Conservation (phyloP, 2,329 filamentous ascomycete species). For the Zymoseptoria tritici region DNA sequence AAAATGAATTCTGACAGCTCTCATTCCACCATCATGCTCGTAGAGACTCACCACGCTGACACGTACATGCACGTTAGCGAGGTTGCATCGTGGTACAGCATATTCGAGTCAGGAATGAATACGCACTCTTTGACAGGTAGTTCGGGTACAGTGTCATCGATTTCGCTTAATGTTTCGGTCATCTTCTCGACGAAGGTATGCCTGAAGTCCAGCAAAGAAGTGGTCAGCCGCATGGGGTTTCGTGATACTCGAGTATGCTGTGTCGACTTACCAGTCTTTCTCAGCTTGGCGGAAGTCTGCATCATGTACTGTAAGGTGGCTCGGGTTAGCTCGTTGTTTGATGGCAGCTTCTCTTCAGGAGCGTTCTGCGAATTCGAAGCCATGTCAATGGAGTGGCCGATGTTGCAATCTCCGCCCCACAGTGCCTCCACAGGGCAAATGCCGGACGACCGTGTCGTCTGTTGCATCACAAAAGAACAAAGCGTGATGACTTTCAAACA, state of each 20-base stretch:
- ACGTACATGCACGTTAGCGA: not conserved
- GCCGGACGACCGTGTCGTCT: not conserved
- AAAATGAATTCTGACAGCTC: not conserved
- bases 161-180: constrained; percentile 60
- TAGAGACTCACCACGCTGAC: not conserved
- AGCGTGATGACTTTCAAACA: not conserved
- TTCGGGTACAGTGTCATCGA: constrained; percentile 78
- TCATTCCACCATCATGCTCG: not conserved
- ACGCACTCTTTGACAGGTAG: constrained; percentile 76
- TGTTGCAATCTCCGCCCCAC: too few relatives aligned
- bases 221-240: not conserved
- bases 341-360: too few relatives aligned
- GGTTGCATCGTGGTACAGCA: not conserved
- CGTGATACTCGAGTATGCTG: not conserved
- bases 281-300: constrained; percentile 69
- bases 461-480: not conserved
- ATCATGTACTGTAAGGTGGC: constrained; percentile 58
- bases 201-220: constrained; percentile 14
- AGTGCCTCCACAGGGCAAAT: not conserved
- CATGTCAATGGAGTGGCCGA: too few relatives aligned
- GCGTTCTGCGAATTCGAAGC: too few relatives aligned
- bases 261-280: constrained; percentile 55
- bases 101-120: constrained; percentile 19
- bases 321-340: not conserved
- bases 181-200: constrained; percentile 67